These are phyloP conservation scores for Chlorella sorokiniana DNA, from an alignment of 139 green algal species.

Conservation along the genomic window DNA sequence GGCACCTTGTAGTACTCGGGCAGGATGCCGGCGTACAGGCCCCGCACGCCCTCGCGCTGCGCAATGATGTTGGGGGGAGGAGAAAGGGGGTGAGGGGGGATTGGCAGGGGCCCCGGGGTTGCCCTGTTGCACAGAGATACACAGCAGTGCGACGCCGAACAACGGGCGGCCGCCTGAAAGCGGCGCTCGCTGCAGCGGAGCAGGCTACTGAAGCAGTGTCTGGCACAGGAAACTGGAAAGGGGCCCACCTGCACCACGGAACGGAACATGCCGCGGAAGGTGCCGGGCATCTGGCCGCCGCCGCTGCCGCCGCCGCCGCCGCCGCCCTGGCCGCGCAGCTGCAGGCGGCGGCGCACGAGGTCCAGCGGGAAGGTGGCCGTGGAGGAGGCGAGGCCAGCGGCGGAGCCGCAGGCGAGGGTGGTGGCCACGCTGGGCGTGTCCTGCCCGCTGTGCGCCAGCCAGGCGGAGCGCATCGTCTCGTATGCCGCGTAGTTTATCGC, in stretches of 20 bases:
- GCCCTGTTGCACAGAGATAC: too few species aligned
- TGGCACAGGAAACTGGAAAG: not conserved
- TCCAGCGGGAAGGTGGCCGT: constrained; percentile 91
- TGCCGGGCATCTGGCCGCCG: constrained; percentile 21
- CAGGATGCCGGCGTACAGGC: constrained; percentile 87
- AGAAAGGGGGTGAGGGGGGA: not conserved
- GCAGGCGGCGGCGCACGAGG: constrained; percentile 85
- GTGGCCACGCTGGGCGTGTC: constrained; percentile 49
- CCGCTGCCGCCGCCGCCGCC: constrained; percentile 3
- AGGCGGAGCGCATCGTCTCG: constrained; percentile 70
- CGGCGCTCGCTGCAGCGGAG: not conserved
- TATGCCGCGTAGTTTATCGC: constrained; percentile 95
- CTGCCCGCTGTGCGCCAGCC: constrained; percentile 37
- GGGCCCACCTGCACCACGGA: constrained; percentile 41
- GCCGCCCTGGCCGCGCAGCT: constrained; percentile 66
- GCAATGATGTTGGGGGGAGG: not conserved
- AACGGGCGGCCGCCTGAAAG: too few species aligned
- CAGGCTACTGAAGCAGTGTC: not conserved
- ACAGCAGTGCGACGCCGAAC: too few species aligned
- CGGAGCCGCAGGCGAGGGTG: constrained; percentile 77
- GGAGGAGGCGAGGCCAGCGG: constrained; percentile 81
- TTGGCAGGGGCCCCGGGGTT: too few species aligned
- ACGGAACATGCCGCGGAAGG: constrained; percentile 60
- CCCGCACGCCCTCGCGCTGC: constrained; percentile 58
- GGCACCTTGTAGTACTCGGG: constrained; percentile 94